A percentile compares a stretch with the other conserved stretches of the same genome.
Evolutionary conservation across 1,139 yeast genomes (phyloP).

Genomic region (Maudiozyma humilis): DNA sequence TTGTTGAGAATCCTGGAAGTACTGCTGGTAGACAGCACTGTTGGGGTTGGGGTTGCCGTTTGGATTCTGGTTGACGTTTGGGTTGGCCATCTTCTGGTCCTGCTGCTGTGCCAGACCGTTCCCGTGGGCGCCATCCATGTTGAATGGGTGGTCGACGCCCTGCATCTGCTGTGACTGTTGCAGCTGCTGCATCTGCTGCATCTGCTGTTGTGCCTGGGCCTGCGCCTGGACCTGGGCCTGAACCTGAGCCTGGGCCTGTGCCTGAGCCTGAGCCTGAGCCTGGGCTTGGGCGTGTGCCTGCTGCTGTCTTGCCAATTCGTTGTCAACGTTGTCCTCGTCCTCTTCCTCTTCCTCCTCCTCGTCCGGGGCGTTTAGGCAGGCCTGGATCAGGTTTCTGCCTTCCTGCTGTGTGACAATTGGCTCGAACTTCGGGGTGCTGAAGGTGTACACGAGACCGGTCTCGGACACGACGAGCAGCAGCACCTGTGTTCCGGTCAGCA

Average conservation of each 20-base stretch:
- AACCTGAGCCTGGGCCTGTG: constrained; percentile 37
- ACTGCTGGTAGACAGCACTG: constrained; percentile 50
- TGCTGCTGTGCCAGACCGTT: constrained; percentile 1
- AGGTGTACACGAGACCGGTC: constrained; percentile 96
- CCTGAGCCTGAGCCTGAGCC: constrained; percentile 33
- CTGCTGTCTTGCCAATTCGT: constrained; percentile 1
- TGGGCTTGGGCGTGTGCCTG: constrained; percentile 24
- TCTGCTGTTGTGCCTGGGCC: constrained; percentile 13
- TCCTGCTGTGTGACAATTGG: constrained; percentile 95
- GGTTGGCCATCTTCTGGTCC: constrained; percentile 2
- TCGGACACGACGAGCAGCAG: constrained; percentile 88
- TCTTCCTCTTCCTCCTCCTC: constrained; percentile 23
- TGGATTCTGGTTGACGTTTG: constrained; percentile 2
- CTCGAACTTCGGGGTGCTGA: constrained; percentile 95
- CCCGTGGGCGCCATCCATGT: constrained; percentile 22
- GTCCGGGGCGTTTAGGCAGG: constrained; percentile 92
- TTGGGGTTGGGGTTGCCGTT: constrained; percentile 27
- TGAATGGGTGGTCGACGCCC: constrained; percentile 7
- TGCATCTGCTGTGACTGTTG: constrained; percentile 30
- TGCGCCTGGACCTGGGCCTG: constrained; percentile 7
- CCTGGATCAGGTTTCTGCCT: constrained; percentile 88
- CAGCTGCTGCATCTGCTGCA: constrained; percentile 27
- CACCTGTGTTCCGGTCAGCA: constrained; percentile 94
- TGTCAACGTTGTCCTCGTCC: constrained; percentile 40
- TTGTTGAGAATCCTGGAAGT: constrained; percentile 46